Conservation (phyloP, 2,329 filamentous ascomycete genomes). For the Colletotrichum camelliae region DNA sequence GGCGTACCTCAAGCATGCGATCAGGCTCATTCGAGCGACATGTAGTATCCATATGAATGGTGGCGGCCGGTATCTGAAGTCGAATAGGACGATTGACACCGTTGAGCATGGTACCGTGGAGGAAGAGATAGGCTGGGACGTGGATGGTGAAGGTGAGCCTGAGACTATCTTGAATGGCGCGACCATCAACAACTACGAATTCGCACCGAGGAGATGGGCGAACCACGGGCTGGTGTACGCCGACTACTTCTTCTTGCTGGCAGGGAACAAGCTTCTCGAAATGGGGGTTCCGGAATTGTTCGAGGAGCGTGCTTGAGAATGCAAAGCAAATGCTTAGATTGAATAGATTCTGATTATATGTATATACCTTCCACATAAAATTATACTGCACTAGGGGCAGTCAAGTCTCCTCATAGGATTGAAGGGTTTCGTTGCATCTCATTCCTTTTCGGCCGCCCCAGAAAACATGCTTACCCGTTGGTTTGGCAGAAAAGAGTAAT, state of each 20-base stretch:
- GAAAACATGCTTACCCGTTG: slow-evolving; percentile 31
- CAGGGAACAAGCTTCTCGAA: slow-evolving; percentile 48
- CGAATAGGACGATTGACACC: slow-evolving; percentile 20
- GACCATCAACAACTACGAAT: slow-evolving; percentile 52
- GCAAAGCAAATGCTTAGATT: background rate
- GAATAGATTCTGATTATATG: background rate
- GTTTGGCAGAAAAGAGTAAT: slow-evolving; percentile 27
- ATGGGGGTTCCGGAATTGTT: slow-evolving; percentile 24
- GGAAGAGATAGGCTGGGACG: slow-evolving; percentile 17
- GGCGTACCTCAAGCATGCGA: slow-evolving; percentile 30
- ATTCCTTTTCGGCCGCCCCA: background rate
- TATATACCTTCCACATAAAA: background rate
- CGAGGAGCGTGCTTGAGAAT: background rate
- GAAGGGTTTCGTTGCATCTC: background rate
- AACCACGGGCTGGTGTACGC: slow-evolving; percentile 55
- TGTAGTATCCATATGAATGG: slow-evolving; percentile 28
- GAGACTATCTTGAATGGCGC: slow-evolving; percentile 51
- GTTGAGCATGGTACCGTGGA: slow-evolving; percentile 26
- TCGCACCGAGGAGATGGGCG: slow-evolving; percentile 47
- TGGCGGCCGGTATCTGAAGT: slow-evolving; percentile 21
- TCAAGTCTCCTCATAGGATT: background rate
- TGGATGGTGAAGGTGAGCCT: slow-evolving; percentile 30
- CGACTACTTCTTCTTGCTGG: slow-evolving; percentile 52
- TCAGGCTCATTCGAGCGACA: slow-evolving; percentile 30
- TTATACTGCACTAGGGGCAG: background rate